Conservation (phyloP, 208 protist species). For the Phytomonas francai region DNA sequence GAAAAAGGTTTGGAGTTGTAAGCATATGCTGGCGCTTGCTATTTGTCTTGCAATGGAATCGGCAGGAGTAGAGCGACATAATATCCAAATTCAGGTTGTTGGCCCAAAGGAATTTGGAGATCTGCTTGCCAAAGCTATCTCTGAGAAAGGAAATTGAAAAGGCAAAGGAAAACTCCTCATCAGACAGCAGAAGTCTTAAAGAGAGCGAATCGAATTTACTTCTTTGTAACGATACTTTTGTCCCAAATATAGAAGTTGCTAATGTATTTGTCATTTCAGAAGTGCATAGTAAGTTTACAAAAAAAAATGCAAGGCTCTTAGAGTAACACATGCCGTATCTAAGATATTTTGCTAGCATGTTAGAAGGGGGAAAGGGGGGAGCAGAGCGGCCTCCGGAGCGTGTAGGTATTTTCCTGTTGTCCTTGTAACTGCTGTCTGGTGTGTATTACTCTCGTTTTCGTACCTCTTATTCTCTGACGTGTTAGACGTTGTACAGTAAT, state of each 20-base stretch:
- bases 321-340: neutral
- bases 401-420: neutral
- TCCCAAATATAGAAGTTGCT: neutral
- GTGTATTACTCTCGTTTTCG: slow-evolving; percentile 1
- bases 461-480: slow-evolving; percentile 10
- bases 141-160: neutral
- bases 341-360: neutral
- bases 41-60: slow-evolving; percentile 50
- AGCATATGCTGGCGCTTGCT: slow-evolving; percentile 75
- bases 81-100: slow-evolving; percentile 31
- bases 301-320: neutral
- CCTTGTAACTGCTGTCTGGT: neutral
- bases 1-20: slow-evolving; percentile 70
- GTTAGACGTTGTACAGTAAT: slow-evolving; percentile 7
- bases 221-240: neutral
- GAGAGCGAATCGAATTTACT: neutral
- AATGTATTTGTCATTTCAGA: neutral
- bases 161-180: neutral
- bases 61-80: slow-evolving; percentile 40
- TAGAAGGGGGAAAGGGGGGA: too few species aligned
- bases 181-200: neutral
- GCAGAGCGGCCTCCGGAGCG: neutral
- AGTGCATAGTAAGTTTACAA: slow-evolving; percentile 7
- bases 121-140: slow-evolving; percentile 14
- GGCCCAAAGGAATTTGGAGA: slow-evolving; percentile 17